These are phyloP conservation scores for Massariosphaeria phaeospora DNA, from an alignment of 495 filamentous ascomycete genomes.

Conservation along the genomic window DNA sequence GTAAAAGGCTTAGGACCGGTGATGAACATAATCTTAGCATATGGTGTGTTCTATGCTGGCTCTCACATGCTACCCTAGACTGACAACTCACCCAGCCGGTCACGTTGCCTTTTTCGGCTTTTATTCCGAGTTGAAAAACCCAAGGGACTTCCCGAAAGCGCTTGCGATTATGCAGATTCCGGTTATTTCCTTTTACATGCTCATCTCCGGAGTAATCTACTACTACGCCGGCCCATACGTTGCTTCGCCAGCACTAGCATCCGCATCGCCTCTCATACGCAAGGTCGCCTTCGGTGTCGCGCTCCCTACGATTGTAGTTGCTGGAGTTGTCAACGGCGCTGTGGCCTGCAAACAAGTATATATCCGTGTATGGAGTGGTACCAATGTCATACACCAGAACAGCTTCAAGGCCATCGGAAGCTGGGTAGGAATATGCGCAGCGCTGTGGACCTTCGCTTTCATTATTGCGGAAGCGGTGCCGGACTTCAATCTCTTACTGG, in stretches of 20 bases:
- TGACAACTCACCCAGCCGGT: slow-evolving; percentile 43
- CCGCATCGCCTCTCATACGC: slow-evolving; percentile 54
- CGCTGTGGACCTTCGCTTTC: slow-evolving; percentile 32
- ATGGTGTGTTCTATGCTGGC: slow-evolving; percentile 38
- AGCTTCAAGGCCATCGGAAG: slow-evolving; percentile 22
- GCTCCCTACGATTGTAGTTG: slow-evolving; percentile 65
- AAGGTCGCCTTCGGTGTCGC: slow-evolving; percentile 78
- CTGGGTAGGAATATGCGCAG: slow-evolving; percentile 34
- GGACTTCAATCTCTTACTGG: slow-evolving; percentile 35
- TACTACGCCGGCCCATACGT: slow-evolving; percentile 66
- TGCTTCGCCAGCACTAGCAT: slow-evolving; percentile 62
- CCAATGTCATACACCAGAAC: slow-evolving; percentile 20
- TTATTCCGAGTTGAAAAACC: slow-evolving; percentile 70
- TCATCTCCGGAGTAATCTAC: slow-evolving; percentile 67
- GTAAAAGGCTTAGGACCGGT: slow-evolving; percentile 52
- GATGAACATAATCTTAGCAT: slow-evolving; percentile 72
- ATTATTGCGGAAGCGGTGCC: slow-evolving; percentile 38
- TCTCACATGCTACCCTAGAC: not conserved
- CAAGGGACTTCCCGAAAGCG: slow-evolving; percentile 49
- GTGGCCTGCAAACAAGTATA: slow-evolving; percentile 37
- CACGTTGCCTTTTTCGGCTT: slow-evolving; percentile 72
- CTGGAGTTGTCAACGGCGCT: slow-evolving; percentile 67
- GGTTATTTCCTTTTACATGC: slow-evolving; percentile 63
- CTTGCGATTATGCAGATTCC: slow-evolving; percentile 59
- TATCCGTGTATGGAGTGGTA: slow-evolving; percentile 16